Percentiles rank a stretch among this genome's conserved stretches.
Conservation (phyloP, 2,329 filamentous ascomycete genomes). For the Talaromyces verruculosus region DNA sequence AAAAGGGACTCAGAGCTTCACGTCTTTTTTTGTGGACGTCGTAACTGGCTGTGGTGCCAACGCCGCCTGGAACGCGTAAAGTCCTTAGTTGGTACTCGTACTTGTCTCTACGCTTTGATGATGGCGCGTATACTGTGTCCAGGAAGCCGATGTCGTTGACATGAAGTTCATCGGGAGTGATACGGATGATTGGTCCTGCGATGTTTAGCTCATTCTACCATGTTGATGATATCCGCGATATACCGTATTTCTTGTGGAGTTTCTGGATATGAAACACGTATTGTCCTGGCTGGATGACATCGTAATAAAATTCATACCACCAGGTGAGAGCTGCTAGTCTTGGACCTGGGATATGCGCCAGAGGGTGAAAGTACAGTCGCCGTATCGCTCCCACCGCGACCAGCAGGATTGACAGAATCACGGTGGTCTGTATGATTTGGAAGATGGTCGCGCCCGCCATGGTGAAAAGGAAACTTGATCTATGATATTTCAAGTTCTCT, state of each 20-base stretch:
- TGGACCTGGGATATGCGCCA: not conserved
- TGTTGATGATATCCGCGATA: not conserved
- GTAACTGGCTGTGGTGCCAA: not conserved
- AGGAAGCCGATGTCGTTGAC: not conserved
- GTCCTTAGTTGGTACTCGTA: not conserved
- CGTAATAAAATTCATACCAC: not conserved
- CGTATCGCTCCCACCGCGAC: not conserved
- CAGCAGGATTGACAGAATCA: not conserved
- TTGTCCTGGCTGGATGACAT: not conserved
- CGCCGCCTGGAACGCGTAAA: not conserved
- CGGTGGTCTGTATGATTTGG: slow-evolving; percentile 10
- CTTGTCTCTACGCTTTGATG: not conserved
- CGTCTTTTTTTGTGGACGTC: not conserved
- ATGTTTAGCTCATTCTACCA: too few relatives aligned
- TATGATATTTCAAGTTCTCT: not conserved
- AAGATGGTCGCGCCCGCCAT: slow-evolving; percentile 1
- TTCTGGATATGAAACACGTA: not conserved
- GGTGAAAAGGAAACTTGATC: not conserved
- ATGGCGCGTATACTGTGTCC: not conserved
- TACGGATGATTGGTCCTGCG: not conserved
- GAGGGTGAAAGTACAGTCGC: not conserved
- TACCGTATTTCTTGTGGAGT: not conserved
- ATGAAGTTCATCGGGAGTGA: not conserved
- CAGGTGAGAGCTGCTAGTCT: not conserved
- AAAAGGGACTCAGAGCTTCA: not conserved